Evolutionary conservation across 2,329 filamentous ascomycete species (phyloP).

Genomic region (Grosmannia huntii): DNA sequence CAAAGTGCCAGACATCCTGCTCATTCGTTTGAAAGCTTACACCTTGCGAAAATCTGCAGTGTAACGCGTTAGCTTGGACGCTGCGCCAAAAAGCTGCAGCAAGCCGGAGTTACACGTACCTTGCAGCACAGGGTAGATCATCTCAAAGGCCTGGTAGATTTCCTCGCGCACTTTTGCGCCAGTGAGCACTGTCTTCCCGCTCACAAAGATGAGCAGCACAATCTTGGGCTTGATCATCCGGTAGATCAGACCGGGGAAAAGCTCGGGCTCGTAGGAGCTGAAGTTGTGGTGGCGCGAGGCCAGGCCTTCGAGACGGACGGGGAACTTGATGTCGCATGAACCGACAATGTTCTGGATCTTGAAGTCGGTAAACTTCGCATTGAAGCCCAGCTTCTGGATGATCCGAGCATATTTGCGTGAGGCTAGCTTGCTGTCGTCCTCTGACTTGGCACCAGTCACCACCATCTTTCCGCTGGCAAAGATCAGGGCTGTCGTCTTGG

Average conservation of each 20-base stretch:
- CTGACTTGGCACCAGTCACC: constrained; percentile 70
- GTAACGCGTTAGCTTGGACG: constrained; percentile 1
- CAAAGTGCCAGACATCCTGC: neutral
- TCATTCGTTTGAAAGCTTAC: constrained; percentile 17
- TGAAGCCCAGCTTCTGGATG: constrained; percentile 99
- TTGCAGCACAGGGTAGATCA: constrained; percentile 93
- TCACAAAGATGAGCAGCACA: constrained; percentile 93
- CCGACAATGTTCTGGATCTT: constrained; percentile 99
- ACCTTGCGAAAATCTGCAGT: constrained; percentile 44
- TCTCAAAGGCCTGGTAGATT: constrained; percentile 92
- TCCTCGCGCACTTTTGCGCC: constrained; percentile 97
- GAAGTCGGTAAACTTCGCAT: constrained; percentile 98
- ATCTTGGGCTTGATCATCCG: constrained; percentile 99
- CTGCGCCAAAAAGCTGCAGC: constrained; percentile 1
- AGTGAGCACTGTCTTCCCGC: constrained; percentile 94
- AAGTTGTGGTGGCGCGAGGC: constrained; percentile 98
- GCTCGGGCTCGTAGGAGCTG: constrained; percentile 94
- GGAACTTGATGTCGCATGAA: constrained; percentile 98
- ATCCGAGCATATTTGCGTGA: constrained; percentile 97
- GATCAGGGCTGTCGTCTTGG: constrained; percentile 95
- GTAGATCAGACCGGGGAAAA: constrained; percentile 99
- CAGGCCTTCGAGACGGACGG: constrained; percentile 89
- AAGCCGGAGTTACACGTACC: constrained; percentile 36
- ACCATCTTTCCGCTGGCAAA: constrained; percentile 99
- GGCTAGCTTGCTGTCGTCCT: constrained; percentile 94